phyloP scores from a whole-genome alignment of 2,329 filamentous ascomycete genomes.

The Microsporum audouinii region DNA sequence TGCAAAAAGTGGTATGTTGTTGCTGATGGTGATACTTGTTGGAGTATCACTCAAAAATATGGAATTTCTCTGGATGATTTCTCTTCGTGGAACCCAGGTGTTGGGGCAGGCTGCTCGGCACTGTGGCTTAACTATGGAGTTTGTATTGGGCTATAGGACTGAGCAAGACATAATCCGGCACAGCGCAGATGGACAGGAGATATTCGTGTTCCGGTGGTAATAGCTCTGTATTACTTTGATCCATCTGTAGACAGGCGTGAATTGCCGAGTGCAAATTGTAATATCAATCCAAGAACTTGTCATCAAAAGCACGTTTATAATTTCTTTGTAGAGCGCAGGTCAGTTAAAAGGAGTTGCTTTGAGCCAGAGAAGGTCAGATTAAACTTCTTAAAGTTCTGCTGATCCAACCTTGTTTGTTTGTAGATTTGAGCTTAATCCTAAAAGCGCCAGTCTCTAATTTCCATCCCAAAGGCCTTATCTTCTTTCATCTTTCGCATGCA shows the following conservation, averaged over 20 bases:
- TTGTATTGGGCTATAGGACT: not conserved
- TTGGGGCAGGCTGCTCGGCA: not conserved
- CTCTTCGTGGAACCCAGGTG: not conserved
- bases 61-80: not conserved
- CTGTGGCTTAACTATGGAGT: not conserved
- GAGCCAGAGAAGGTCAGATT: no score
- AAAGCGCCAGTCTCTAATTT: no score
- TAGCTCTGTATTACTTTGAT: not conserved
- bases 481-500: no score
- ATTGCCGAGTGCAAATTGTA: not conserved
- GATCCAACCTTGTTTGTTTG: no score
- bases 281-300: not conserved
- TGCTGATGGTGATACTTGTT: not conserved
- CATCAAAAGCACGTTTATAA: no score
- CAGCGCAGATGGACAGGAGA: not conserved
- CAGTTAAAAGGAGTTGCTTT: no score
- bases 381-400: no score
- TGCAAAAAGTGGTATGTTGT: not conserved
- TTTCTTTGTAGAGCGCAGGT: no score
- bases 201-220: not conserved
- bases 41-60: not conserved
- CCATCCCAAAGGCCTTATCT: no score
- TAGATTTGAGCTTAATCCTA: no score
- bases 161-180: not conserved
- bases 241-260: not conserved